Evolutionary conservation across 768 basidiomycete genomes (phyloP).

Genomic region (Tulasnella sp.): DNA sequence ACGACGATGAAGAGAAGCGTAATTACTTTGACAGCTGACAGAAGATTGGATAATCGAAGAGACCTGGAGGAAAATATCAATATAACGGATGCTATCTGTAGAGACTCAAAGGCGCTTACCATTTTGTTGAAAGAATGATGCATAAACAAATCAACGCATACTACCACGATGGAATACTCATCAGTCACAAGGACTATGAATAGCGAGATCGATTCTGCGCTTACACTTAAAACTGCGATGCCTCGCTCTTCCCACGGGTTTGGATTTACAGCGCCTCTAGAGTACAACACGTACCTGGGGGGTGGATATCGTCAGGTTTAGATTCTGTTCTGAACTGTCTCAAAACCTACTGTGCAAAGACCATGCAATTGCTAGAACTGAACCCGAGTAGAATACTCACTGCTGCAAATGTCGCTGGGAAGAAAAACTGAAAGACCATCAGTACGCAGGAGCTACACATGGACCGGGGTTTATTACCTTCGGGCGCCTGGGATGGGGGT

Average conservation of each 20-base stretch:
- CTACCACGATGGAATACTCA: neutral
- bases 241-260: neutral
- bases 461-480: neutral
- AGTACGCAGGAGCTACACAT: neutral
- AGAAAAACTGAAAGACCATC: slow-evolving; percentile 18
- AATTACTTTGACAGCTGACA: slow-evolving; percentile 19
- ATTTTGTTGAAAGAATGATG: slow-evolving; percentile 16
- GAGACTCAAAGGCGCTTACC: neutral
- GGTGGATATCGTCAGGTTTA: neutral
- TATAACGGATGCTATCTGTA: neutral
- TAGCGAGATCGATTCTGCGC: neutral
- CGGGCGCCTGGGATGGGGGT: neutral
- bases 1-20: slow-evolving; percentile 17
- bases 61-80: neutral
- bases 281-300: neutral
- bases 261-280: neutral
- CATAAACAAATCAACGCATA: neutral
- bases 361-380: slow-evolving; percentile 18
- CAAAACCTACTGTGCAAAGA: slow-evolving; percentile 13
- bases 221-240: neutral
- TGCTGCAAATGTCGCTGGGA: slow-evolving; percentile 21
- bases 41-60: slow-evolving; percentile 18
- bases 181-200: neutral
- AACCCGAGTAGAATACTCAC: slow-evolving; percentile 20
- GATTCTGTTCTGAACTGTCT: neutral